phyloP scores from a whole-genome alignment of 805 yeast genomes.

The Cyberlindnera subsufficiens region DNA sequence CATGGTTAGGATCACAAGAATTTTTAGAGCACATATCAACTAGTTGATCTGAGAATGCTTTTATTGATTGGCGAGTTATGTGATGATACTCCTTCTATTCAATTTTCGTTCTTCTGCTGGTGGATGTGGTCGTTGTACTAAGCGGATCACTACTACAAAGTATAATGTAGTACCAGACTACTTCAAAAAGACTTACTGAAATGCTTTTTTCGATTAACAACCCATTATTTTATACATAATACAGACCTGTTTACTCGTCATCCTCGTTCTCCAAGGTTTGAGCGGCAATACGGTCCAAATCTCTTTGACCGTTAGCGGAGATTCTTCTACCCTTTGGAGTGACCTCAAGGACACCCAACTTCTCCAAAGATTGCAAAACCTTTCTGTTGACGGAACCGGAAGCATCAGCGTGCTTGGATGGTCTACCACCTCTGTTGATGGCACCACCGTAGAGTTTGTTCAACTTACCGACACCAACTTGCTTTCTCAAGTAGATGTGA shows the following conservation, averaged over 20 bases:
- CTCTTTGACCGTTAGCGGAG: conserved; percentile 99
- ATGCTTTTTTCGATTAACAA: conserved; percentile 1
- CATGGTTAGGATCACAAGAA: too few relatives aligned
- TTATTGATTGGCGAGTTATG: too few relatives aligned
- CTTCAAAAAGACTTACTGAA: not conserved
- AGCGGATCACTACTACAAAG: too few relatives aligned
- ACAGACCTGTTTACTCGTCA: conserved; percentile 31
- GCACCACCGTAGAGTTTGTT: conserved; percentile 99
- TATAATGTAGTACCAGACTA: not conserved
- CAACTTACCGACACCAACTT: conserved; percentile 98
- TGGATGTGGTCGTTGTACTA: too few relatives aligned
- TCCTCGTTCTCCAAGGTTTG: conserved; percentile 94
- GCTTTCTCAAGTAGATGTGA: conserved; percentile 99
- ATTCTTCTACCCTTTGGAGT: conserved; percentile 98
- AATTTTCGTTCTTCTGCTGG: too few relatives aligned
- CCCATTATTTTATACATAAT: conserved; percentile 4
- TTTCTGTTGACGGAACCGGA: conserved; percentile 99
- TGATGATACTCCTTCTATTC: too few relatives aligned
- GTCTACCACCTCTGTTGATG: conserved; percentile 97
- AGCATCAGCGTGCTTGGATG: conserved; percentile 97
- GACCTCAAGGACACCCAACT: conserved; percentile 94
- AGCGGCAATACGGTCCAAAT: conserved; percentile 99
- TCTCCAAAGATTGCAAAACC: conserved; percentile 96
- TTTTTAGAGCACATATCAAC: too few relatives aligned
- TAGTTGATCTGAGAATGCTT: too few relatives aligned